Percentiles rank a stretch among this genome's conserved stretches.
Conservation (phyloP, 108 stramenopile species). For the Epithemia pelagica region DNA sequence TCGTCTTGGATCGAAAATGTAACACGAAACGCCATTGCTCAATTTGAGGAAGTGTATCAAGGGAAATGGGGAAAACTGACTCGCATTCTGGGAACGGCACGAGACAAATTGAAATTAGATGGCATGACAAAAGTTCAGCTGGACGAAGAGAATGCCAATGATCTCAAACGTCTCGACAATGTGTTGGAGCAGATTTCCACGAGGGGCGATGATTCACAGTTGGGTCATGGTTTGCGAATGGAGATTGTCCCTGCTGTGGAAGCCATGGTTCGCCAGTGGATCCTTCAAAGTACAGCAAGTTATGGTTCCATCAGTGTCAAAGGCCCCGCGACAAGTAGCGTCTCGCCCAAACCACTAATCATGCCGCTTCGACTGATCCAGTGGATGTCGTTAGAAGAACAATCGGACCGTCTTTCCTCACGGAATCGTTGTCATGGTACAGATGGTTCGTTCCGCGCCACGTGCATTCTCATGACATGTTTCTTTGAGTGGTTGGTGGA, state of each 20-base stretch:
- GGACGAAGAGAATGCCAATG: not conserved
- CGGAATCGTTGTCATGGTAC: conserved; percentile 6
- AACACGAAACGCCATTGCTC: not conserved
- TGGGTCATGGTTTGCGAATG: not conserved
- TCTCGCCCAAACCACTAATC: not conserved
- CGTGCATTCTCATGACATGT: conserved; percentile 43
- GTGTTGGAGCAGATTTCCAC: not conserved
- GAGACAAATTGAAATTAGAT: not conserved
- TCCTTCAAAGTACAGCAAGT: not conserved
- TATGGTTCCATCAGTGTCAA: not conserved
- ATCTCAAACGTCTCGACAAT: not conserved
- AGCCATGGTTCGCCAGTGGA: not conserved
- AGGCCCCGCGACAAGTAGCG: not conserved
- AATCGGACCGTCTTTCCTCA: not conserved
- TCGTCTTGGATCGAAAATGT: not conserved
- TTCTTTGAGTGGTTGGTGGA: conserved; percentile 59
- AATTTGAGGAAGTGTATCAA: not conserved
- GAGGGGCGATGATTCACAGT: not conserved
- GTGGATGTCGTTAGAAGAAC: not conserved
- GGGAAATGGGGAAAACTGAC: not conserved
- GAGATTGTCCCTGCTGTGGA: not conserved
- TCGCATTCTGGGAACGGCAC: not conserved
- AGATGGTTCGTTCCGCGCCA: conserved; percentile 45
- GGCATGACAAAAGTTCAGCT: not conserved
- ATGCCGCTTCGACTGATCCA: not conserved